phyloP scores from a whole-genome alignment of 2,329 filamentous ascomycete genomes.

The Penicillium sp. region DNA sequence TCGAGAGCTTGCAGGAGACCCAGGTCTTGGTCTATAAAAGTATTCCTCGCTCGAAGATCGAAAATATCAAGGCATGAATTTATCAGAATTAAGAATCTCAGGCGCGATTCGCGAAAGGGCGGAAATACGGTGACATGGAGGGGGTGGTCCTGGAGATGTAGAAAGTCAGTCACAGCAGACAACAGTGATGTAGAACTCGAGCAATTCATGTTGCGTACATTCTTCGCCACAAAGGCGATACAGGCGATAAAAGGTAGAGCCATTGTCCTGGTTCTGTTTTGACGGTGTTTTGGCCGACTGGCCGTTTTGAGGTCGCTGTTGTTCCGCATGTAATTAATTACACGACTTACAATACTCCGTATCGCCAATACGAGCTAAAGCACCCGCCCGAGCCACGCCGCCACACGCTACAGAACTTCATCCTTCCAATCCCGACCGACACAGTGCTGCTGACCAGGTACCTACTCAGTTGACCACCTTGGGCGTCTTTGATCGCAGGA shows the following conservation, averaged over 20 bases:
- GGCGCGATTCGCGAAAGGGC: conserved; percentile 58
- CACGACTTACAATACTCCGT: not conserved
- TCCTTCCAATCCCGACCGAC: conserved; percentile 5
- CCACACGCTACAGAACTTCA: conserved; percentile 9
- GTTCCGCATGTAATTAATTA: not conserved
- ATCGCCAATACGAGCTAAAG: not conserved
- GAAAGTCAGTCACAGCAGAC: not conserved
- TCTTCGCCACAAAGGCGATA: conserved; percentile 88
- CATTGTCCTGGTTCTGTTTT: conserved; percentile 33
- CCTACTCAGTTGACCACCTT: not conserved
- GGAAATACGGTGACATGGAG: conserved; percentile 90
- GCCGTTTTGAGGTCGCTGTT: not conserved
- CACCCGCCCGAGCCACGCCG: not conserved
- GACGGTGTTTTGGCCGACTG: not conserved
- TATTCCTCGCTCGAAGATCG: conserved; percentile 72
- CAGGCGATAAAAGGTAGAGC: conserved; percentile 76
- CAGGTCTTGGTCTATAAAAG: conserved; percentile 74
- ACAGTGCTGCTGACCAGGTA: not conserved
- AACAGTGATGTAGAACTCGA: not conserved
- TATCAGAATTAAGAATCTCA: conserved; percentile 88
- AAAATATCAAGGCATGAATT: conserved; percentile 93
- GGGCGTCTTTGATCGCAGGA: conserved; percentile 1
- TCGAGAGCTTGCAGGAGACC: conserved; percentile 90
- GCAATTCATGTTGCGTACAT: conserved; percentile 54
- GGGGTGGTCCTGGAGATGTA: conserved; percentile 73